Conservation (phyloP, 768 basidiomycete genomes). For the Leccinum arenicola region DNA sequence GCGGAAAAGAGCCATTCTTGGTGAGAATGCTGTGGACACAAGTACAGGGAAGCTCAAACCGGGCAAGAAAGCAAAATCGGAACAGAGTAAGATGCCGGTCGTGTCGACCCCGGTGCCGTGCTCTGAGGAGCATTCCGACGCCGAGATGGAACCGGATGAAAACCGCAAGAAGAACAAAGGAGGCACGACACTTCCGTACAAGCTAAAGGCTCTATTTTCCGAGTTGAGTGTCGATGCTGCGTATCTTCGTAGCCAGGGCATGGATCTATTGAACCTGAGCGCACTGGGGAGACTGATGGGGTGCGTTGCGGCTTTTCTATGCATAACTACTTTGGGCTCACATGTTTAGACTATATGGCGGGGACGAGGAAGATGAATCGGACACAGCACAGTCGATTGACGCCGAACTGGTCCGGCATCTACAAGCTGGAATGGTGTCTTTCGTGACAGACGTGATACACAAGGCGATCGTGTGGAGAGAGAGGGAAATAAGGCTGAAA, state of each 20-base stretch:
- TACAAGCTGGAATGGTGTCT: constrained; percentile 44
- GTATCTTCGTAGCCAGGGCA: constrained; percentile 39
- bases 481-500: constrained; percentile 59
- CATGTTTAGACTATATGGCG: constrained; percentile 25
- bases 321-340: not conserved
- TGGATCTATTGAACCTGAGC: constrained; percentile 41
- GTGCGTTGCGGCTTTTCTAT: constrained; percentile 33
- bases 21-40: constrained; percentile 26
- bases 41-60: constrained; percentile 36
- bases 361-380: constrained; percentile 19
- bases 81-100: constrained; percentile 2
- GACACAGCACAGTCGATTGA: constrained; percentile 42
- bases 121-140: constrained; percentile 9
- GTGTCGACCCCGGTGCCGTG: constrained; percentile 8
- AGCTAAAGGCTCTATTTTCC: constrained; percentile 40
- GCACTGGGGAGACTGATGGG: constrained; percentile 39
- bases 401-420: constrained; percentile 42
- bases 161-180: constrained; percentile 21
- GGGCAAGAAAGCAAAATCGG: constrained; percentile 27
- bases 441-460: constrained; percentile 54
- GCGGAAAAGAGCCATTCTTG: constrained; percentile 54
- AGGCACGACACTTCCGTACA: constrained; percentile 46
- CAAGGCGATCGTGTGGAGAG: constrained; percentile 50
- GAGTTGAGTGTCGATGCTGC: constrained; percentile 44
- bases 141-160: constrained; percentile 7